phyloP scores from a whole-genome alignment of 805 yeast genomes.

The Candida maris region DNA sequence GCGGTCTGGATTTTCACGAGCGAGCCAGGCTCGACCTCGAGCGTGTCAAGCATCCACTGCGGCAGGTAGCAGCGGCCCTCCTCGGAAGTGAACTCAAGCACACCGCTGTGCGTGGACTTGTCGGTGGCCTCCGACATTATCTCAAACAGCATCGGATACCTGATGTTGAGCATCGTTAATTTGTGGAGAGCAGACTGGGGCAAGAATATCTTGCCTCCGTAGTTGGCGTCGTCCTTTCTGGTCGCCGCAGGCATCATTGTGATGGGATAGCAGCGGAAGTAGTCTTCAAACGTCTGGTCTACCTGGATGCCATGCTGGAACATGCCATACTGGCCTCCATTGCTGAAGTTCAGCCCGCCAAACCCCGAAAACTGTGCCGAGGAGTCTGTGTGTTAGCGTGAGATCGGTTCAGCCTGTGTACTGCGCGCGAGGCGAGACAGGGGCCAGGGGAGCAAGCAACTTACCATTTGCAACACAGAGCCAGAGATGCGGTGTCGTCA shows the following conservation, averaged over 20 bases:
- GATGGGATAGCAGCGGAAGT: slow-evolving; percentile 88
- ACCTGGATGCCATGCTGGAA: slow-evolving; percentile 17
- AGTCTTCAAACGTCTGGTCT: slow-evolving; percentile 62
- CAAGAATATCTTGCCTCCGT: slow-evolving; percentile 90
- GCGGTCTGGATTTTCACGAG: slow-evolving; percentile 69
- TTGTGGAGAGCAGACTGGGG: slow-evolving; percentile 92
- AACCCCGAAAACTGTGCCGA: slow-evolving; percentile 27
- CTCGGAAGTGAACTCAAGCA: slow-evolving; percentile 92
- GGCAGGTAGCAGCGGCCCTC: slow-evolving; percentile 96
- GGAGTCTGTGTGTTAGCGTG: no score
- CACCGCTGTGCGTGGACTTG: slow-evolving; percentile 81
- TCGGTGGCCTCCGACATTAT: slow-evolving; percentile 59
- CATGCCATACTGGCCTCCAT: slow-evolving; percentile 13
- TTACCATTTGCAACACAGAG: no score
- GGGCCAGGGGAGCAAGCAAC: no score
- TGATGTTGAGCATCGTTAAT: slow-evolving; percentile 82
- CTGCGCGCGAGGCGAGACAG: no score
- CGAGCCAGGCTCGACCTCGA: slow-evolving; percentile 74
- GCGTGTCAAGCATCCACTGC: slow-evolving; percentile 90
- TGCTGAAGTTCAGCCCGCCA: slow-evolving; percentile 17
- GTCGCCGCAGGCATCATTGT: slow-evolving; percentile 79
- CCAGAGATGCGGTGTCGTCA: no score
- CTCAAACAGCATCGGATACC: slow-evolving; percentile 95
- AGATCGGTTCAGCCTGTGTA: no score
- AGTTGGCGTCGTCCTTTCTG: slow-evolving; percentile 75